phyloP scores from a whole-genome alignment of 163 green algal genomes.

The Coccomyxa subellipsoidea region DNA sequence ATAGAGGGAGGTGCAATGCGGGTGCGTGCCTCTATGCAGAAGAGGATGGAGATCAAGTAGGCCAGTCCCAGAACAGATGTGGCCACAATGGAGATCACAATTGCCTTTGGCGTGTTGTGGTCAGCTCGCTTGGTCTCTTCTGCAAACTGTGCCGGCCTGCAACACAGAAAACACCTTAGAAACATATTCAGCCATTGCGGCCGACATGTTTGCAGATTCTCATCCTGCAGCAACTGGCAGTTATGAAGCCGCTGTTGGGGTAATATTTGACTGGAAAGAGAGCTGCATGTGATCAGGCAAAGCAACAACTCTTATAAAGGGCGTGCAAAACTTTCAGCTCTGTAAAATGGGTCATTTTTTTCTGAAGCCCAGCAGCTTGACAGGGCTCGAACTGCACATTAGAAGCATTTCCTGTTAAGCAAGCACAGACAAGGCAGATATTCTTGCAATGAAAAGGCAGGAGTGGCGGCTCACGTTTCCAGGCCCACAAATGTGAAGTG shows the following conservation, averaged over 20 bases:
- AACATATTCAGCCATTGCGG: not conserved
- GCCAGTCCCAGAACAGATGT: not conserved
- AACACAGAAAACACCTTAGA: not conserved
- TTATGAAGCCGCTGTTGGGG: no score
- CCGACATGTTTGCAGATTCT: no score
- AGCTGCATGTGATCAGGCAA: no score
- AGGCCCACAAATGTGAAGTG: not conserved
- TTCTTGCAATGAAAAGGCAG: not conserved
- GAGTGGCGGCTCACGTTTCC: not conserved
- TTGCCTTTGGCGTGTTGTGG: not conserved
- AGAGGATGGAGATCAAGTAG: not conserved
- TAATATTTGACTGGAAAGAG: no score
- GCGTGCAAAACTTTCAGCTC: no score
- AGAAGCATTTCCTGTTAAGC: not conserved
- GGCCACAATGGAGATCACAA: not conserved
- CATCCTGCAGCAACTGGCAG: no score
- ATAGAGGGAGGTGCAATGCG: not conserved
- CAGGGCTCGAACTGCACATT: not conserved
- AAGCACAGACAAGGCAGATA: not conserved
- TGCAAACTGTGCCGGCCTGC: not conserved
- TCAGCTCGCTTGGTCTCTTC: not conserved
- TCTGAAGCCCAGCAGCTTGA: no score
- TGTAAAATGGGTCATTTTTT: no score
- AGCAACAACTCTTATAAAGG: no score
- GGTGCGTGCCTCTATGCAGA: not conserved